phyloP scores from a whole-genome alignment of 176 grass and related monocot genomes.

The Triticum turgidum region DNA sequence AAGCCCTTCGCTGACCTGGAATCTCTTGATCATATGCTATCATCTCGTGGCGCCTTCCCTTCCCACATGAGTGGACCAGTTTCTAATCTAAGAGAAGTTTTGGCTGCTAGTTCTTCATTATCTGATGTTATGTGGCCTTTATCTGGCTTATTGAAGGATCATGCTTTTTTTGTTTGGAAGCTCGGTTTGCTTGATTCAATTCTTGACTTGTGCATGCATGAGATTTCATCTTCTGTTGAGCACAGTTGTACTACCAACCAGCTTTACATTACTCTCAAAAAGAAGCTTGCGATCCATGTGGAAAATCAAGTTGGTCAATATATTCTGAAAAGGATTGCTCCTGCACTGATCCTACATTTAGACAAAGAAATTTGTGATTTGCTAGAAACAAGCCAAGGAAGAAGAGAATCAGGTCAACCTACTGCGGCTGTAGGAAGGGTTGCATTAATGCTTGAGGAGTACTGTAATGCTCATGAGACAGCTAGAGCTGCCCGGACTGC shows the following conservation, averaged over 20 bases:
- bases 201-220: constrained; percentile 84
- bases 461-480: constrained; percentile 86
- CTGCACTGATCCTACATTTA: constrained; percentile 55
- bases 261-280: constrained; percentile 75
- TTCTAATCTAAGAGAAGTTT: constrained; percentile 45
- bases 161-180: constrained; percentile 90
- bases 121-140: constrained; percentile 72
- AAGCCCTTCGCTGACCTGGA: constrained; percentile 80
- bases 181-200: constrained; percentile 74
- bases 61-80: constrained; percentile 40
- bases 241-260: constrained; percentile 72
- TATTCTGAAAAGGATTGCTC: constrained; percentile 63
- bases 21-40: constrained; percentile 61
- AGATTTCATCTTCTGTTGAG: constrained; percentile 86
- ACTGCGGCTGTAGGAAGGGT: constrained; percentile 62
- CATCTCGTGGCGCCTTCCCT: constrained; percentile 41
- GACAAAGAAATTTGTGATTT: constrained; percentile 71
- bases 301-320: constrained; percentile 66
- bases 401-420: constrained; percentile 57
- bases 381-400: constrained; percentile 49
- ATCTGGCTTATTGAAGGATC: constrained; percentile 64
- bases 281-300: constrained; percentile 71
- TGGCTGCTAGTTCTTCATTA: constrained; percentile 55
- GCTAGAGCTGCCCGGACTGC: constrained; percentile 70
- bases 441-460: constrained; percentile 80